Base-by-base conservation (phyloP, 179 eudicot species). In the Silene coronaria region DNA sequence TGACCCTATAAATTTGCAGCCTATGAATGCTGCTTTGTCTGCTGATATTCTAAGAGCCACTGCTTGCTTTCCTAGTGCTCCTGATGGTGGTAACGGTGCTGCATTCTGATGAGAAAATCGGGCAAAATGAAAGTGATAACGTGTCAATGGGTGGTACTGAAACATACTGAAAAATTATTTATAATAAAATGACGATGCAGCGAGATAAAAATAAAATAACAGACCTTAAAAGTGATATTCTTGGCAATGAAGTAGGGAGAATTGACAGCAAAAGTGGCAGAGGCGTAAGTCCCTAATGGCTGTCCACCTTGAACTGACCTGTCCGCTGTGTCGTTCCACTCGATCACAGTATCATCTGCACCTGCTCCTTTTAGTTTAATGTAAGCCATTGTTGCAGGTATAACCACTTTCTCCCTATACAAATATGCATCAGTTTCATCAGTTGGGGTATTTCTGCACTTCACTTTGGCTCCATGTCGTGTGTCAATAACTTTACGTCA, bases 11-110 rank as follows among this genome's bases (percentile, higher is more conserved):
- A 91, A 91, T 59, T 83, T 86, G 90, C 98, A 93, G 32, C 86
- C 76, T 65, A 85, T 76, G 67, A 93, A 88, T 2, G 95, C 95
- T 30, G 97, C 98, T 79, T 81, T 88, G 84, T 91, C 97, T 0
- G 89, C 98, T 14, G 98, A 88, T 38, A 93, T 90, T 27, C 98
- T 72, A 10, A 93, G 81, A 11, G 97, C 98, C 74, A 93, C 98
- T 5, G 91, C 98, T 74, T 93, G 97, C 77, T 88, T 91, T 30
- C 97, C 91, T 73, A 85, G 75, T 11, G 90, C 90, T 28, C 96
- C 94, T 27, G 97, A 76, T n/a, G 85, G 84, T 22, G 96, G 94
- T 3, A 79, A 61, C 26, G 88, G 89, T 22, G 98, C 97, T 55
- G 78, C 77, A 57, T 93, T 93, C 98, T 93, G 90, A 48, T 6